Conservation (phyloP, 495 filamentous ascomycete genomes). For the Penicillium cinerascens region DNA sequence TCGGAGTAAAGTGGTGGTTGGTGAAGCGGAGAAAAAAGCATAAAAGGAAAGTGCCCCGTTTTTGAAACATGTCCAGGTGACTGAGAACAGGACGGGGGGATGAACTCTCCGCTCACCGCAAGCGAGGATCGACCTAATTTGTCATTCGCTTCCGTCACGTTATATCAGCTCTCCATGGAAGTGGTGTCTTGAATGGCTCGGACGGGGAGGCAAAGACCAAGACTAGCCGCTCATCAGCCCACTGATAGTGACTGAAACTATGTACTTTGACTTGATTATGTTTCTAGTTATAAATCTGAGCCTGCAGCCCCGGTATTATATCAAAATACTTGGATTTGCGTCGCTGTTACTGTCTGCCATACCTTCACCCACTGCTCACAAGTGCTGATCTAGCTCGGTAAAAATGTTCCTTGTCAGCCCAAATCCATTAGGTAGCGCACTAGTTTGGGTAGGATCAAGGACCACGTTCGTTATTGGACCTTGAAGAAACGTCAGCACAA, state of each 20-base stretch:
- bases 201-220: background rate
- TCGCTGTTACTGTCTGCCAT: slow-evolving; percentile 42
- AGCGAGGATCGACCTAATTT: background rate
- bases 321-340: slow-evolving; percentile 43
- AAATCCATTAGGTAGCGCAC: slow-evolving; percentile 38
- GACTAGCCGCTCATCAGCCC: background rate
- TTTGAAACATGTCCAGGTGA: background rate
- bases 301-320: slow-evolving; percentile 45
- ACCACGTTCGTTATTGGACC: slow-evolving; percentile 37
- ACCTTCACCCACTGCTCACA: slow-evolving; percentile 36
- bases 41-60: background rate
- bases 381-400: slow-evolving; percentile 31
- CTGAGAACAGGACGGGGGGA: background rate
- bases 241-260: background rate
- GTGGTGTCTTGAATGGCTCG: background rate
- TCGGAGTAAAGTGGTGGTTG: background rate
- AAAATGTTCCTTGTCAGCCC: slow-evolving; percentile 35
- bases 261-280: background rate
- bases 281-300: slow-evolving; percentile 40
- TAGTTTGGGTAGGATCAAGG: slow-evolving; percentile 43
- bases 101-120: background rate
- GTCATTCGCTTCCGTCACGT: background rate
- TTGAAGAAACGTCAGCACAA: background rate
- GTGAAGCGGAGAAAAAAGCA: background rate
- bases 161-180: too few species aligned